Evolutionary conservation across 306 rosid genomes (phyloP), one percentile per base, ranked within the genome.

Genomic region (Boehmeria nivea): DNA sequence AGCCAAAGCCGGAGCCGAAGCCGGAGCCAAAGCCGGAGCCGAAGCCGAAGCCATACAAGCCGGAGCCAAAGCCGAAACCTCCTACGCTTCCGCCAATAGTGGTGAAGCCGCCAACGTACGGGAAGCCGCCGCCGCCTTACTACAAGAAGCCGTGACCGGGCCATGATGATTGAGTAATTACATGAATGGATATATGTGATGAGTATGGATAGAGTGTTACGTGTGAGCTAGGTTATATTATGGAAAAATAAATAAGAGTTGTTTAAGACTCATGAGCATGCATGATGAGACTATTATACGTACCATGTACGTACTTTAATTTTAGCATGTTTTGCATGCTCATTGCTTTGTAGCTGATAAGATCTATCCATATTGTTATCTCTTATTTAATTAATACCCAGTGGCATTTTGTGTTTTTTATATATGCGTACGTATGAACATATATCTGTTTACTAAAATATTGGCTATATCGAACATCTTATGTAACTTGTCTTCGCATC

Each of bases 81-180:
- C 45, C 15, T n/a, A 12, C 45, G 12, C 17, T 40, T 40, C 15
- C 45, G 45, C 45, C 45, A 12, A 12, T 5, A 40, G 45, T 40
- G 16, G 45, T 40, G 45, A 40, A 40, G 45, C 45, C 45, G 17
- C 62, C 62, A 2, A 10, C 33, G 1, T 57, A 39, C 8, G 11
- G 21, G 28, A 40, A 50, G 66, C 52, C 59, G 14, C 65, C 66
- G 37, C 50, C 57, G 23, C 25, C n/a, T 6, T 57, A 57, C 47
- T 1, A 23, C 13, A 40, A 38, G 19, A 47, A 28, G 2, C 61
- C 61, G 16, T 28, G 43, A 6, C 43, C 43, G 2, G 11, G 43
- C 39, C 59, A 54, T 47, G 37, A 51, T 12, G 57, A 51, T 24
- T 40, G 45, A 40, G 45, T 12, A 8, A 6, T 21, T 3, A 12